A percentile compares a stretch with the other conserved stretches of the same genome.
Conservation (phyloP, 164 flowering plant species). For the Buxus sempervirens region DNA sequence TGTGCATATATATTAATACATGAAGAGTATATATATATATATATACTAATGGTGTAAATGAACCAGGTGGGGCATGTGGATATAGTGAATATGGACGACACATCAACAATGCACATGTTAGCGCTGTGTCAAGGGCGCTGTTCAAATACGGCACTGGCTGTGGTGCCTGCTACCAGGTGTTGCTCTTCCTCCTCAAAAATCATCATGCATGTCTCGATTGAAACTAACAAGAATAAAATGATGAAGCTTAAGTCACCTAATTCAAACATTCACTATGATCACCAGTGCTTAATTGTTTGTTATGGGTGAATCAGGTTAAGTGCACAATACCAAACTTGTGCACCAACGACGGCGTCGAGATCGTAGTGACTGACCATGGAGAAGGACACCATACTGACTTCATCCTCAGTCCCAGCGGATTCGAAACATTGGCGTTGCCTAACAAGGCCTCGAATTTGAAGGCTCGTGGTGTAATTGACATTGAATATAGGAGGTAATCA, state of each 20-base stretch:
- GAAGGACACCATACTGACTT: slow-evolving; percentile 80
- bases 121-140: slow-evolving; percentile 58
- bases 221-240: not conserved
- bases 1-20: not conserved
- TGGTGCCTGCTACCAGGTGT: slow-evolving; percentile 85
- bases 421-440: slow-evolving; percentile 53
- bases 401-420: slow-evolving; percentile 65
- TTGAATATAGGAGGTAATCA: slow-evolving; percentile 49
- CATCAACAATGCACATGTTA: slow-evolving; percentile 60
- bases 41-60: not conserved
- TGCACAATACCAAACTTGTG: slow-evolving; percentile 62
- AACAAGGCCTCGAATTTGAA: slow-evolving; percentile 37
- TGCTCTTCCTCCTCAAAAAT: not conserved
- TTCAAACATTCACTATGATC: not conserved
- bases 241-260: not conserved
- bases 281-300: slow-evolving; percentile 5
- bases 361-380: slow-evolving; percentile 80
- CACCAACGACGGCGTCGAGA: slow-evolving; percentile 41
- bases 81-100: slow-evolving; percentile 74
- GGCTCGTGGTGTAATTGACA: slow-evolving; percentile 67
- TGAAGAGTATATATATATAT: no score
- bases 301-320: slow-evolving; percentile 43
- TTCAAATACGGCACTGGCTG: slow-evolving; percentile 76
- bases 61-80: slow-evolving; percentile 87
- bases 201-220: not conserved